Base-by-base conservation (phyloP, 2,329 filamentous ascomycete species). In the Alternaria conjuncta region DNA sequence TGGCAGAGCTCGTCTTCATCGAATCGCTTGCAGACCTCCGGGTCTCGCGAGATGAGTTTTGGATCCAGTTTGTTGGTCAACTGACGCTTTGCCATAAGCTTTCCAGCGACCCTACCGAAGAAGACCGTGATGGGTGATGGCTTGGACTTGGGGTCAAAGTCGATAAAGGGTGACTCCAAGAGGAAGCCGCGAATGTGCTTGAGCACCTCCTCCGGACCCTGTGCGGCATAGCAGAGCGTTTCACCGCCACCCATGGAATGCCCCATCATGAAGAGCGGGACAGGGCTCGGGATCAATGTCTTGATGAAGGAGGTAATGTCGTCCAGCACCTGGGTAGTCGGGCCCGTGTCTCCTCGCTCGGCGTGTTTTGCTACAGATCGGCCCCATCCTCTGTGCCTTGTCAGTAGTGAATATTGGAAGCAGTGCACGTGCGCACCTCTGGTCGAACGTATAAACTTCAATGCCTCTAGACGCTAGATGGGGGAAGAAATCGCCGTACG, bases 201-300 rank as follows among this genome's bases (percentile, higher is more conserved):
- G 45, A 88, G 84, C 12, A 92, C 77, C 15, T 87, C 85, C 46
- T 70, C 67, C 5, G 82, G 84, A 20, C 81, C 84, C 47, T 75
- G 75, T 28, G 80, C 79, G 64, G 82, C 82, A 70, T 88, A 90
- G 46, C 87, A 89, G 9, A 97, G 82, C 6, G 89, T 87, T 80
- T 96, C 87, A 23, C 89, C 92, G 63, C 94, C 94, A 68, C 94
- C 94, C 93, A 97, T 97, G 21, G 90, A 94, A 80, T 97, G 93
- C 57, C 94, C 94, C 84, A 96, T 89, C 20, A 97, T 85, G 81
- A 97, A 97, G 15, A 96, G 76, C 0, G 93, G 93, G 3, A 80
- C 65, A 10, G 78, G 70, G 44, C 80, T 77, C 10, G 85, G 85
- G 6, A 90, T 82, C 66, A 90, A 86, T 30, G 83, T 82, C 63